Evolutionary conservation across 2,329 filamentous ascomycete species (phyloP).

Genomic region (Sporothrix pallida): DNA sequence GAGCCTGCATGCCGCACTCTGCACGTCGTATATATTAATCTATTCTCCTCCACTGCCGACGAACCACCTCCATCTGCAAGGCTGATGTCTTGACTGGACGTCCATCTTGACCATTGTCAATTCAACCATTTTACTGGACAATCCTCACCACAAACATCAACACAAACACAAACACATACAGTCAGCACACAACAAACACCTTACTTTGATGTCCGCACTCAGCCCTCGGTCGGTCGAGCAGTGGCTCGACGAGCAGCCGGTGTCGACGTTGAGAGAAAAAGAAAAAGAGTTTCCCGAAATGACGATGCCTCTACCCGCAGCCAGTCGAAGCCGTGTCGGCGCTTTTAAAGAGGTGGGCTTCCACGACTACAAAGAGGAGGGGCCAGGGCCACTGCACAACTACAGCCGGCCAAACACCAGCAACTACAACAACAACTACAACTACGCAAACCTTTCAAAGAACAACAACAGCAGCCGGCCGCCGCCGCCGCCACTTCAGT

Average conservation of each 20-base stretch:
- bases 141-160: background rate
- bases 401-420: background rate
- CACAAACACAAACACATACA: background rate
- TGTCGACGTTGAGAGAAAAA: background rate
- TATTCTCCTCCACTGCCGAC: background rate
- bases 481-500: background rate
- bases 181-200: background rate
- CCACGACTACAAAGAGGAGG: background rate
- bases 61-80: constrained; percentile 15
- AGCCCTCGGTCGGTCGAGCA: constrained; percentile 31
- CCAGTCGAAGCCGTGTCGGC: background rate
- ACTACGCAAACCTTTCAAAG: background rate
- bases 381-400: background rate
- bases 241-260: constrained; percentile 31
- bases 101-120: background rate
- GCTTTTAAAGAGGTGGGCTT: background rate
- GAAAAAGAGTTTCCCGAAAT: background rate
- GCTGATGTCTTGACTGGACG: background rate
- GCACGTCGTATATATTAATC: constrained; percentile 5
- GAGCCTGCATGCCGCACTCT: background rate
- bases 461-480: background rate
- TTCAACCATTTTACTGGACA: background rate
- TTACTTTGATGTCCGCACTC: constrained; percentile 9
- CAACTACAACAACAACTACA: background rate
- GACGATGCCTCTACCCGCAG: background rate